Conservation (phyloP, 352 stramenopile genomes). For the Elongisporangium senticosum region DNA sequence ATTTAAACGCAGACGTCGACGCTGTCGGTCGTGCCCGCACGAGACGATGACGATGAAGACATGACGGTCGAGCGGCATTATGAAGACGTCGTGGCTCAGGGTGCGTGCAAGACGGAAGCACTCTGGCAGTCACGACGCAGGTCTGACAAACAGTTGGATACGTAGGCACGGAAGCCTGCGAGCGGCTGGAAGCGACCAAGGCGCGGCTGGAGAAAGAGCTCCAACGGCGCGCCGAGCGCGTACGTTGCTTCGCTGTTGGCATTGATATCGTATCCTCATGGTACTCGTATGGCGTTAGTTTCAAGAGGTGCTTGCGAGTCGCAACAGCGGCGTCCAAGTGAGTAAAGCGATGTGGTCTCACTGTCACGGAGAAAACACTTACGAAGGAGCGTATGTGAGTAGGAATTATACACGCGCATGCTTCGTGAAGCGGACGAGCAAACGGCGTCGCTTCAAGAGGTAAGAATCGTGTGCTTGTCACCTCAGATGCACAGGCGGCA, state of each 20-base stretch:
- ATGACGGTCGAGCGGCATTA: conserved; percentile 40
- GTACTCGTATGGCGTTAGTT: conserved; percentile 28
- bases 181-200: conserved; percentile 65
- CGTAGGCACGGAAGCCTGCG: conserved; percentile 44
- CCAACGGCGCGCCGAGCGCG: conserved; percentile 38
- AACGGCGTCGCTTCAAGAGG: conserved; percentile 27
- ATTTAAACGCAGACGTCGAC: conserved; percentile 35
- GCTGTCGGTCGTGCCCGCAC: conserved; percentile 46
- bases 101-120: conserved; percentile 2
- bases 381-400: not conserved
- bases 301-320: conserved; percentile 50
- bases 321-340: conserved; percentile 65
- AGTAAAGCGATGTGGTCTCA: not conserved
- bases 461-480: not conserved
- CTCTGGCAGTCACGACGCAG: not conserved
- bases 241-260: conserved; percentile 1
- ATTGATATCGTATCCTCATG: not conserved
- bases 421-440: conserved; percentile 70
- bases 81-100: conserved; percentile 45
- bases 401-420: conserved; percentile 70
- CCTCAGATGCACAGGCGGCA: not conserved
- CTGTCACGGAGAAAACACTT: not conserved
- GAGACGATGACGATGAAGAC: conserved; percentile 17
- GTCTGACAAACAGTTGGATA: not conserved
- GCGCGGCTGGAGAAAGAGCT: conserved; percentile 60